Conservation (phyloP, 495 filamentous ascomycete genomes). For the Podospora conica region DNA sequence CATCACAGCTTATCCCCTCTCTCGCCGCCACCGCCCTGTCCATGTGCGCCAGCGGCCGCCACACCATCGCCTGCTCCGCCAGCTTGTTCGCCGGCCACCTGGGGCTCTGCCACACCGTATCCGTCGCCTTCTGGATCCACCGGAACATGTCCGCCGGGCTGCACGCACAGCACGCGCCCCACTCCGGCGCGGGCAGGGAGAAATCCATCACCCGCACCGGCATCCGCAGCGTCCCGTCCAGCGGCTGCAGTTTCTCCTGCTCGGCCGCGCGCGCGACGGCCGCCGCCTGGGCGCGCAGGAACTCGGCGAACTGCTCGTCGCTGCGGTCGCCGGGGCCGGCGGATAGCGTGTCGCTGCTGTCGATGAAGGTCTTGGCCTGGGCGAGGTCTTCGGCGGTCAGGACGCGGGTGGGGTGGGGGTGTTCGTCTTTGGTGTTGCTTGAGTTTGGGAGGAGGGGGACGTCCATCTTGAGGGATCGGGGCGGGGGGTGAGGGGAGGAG, state of each 20-base stretch:
- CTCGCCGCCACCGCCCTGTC: conserved; percentile 22
- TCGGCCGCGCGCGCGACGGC: conserved; percentile 40
- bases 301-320: conserved; percentile 35
- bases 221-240: conserved; percentile 51
- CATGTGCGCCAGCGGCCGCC: conserved; percentile 40
- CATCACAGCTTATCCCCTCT: conserved; percentile 32
- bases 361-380: conserved; percentile 19
- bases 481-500: conserved; percentile 1
- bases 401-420: conserved; percentile 12
- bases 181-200: conserved; percentile 49
- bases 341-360: conserved; percentile 13
- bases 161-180: conserved; percentile 37
- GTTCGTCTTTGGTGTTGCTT: not conserved
- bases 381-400: conserved; percentile 15
- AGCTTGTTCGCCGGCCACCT: conserved; percentile 39
- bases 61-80: conserved; percentile 41
- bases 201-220: conserved; percentile 57
- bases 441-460: conserved; percentile 20
- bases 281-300: conserved; percentile 42
- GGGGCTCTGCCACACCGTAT: conserved; percentile 20
- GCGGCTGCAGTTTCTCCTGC: conserved; percentile 57
- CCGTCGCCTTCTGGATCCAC: conserved; percentile 25
- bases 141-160: conserved; percentile 22
- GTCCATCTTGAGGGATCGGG: conserved; percentile 22
- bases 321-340: conserved; percentile 20